Base-by-base conservation (phyloP, 805 yeast species). In the Metschnikowia matae region DNA sequence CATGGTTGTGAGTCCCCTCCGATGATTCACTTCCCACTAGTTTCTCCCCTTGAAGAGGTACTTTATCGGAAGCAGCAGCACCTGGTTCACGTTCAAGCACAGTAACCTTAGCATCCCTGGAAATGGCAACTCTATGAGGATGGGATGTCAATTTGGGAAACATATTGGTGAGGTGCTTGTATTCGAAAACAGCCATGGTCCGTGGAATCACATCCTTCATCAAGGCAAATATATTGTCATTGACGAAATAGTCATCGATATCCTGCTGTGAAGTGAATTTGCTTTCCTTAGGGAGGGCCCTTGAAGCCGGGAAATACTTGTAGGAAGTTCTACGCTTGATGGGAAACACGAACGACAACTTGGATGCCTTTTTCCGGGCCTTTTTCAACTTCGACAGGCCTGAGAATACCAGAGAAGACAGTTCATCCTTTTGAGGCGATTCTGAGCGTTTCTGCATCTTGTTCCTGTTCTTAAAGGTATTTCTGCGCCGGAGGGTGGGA, bases 281-380 rank as follows among this genome's bases (percentile, higher is more conserved):
- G 34, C 21, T 44, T 61, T n/a, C 51, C 42, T 62, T 60, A 6
- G 67, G 56, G n/a, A 32, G 43, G 33, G 50, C 34, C 41, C 48
- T 15, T 26, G 48, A 41, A 6, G 60, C 44, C 2, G 63, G 52
- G 20, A 59, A 52, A 51, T 68, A 68, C 29, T 49, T 49, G 48
- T 70, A 65, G 1, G 75, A 70, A 1, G 66, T 64, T 35, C 61
- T 64, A 38, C 75, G 55, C 42, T 59, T 64, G 4, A 71, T 72
- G 5, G 75, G 75, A 46, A 71, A 72, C 26, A 62, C 39, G 38
- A 64, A 70, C 31, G 52, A 48, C 29, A 59, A 29, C 43, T 32
- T 49, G 36, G 48, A 50, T 15, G 31, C 26, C 8, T 36, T 41
- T 13, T 35, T 14, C 14, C 34, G 45, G 18, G 23, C 32, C 26